Evolutionary conservation across 164 flowering plant genomes (phyloP), one percentile per base, ranked within the genome.

Genomic region (Saururus chinensis): DNA sequence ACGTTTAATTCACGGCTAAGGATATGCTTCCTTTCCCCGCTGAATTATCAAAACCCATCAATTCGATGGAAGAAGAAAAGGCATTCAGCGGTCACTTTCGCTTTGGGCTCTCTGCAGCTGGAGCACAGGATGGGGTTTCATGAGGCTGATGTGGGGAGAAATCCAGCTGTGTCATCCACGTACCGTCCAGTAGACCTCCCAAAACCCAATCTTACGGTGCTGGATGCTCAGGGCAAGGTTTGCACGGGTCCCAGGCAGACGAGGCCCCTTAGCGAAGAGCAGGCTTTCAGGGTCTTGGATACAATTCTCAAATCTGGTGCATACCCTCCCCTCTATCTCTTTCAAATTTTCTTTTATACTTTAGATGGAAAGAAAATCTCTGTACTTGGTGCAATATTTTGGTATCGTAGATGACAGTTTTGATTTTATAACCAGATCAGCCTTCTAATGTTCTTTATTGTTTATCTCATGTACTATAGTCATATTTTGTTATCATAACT

Each of bases 181-280:
- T 88, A 83, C 63, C 83, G 97, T 60, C 70, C 69, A 60, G 66
- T 79, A 51, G 64, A 66, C 64, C 45, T 79, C 21, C 72, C 81
- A 45, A 79, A 73, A 63, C 96, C 99, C 16, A 95, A 95, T 66
- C 90, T 81, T 76, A 86, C 89, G 35, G 87, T 91, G 68, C 73
- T 86, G 56, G 99, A 89, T 16, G 99, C 99, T 69, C 99, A 95
- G 62, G 77, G 87, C 54, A 86, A 79, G 88, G 90, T 95, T 65
- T 95, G 99, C 72, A 87, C 99, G 19, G 98, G 98, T 0, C 98
- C 99, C 12, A 91, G 86, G 1, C 99, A 84, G 77, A 84, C 96
- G 57, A 82, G 61, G 71, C 96, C 99, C 8, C 90, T 95, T 14
- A 67, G 53, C 17, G 92, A 86, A 57, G 95, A 95, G 35, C 96